A percentile compares a stretch with the other conserved stretches of the same genome.
Evolutionary conservation across 345 rosid species (phyloP).

Genomic region (Psidium friedrichsthalianum): DNA sequence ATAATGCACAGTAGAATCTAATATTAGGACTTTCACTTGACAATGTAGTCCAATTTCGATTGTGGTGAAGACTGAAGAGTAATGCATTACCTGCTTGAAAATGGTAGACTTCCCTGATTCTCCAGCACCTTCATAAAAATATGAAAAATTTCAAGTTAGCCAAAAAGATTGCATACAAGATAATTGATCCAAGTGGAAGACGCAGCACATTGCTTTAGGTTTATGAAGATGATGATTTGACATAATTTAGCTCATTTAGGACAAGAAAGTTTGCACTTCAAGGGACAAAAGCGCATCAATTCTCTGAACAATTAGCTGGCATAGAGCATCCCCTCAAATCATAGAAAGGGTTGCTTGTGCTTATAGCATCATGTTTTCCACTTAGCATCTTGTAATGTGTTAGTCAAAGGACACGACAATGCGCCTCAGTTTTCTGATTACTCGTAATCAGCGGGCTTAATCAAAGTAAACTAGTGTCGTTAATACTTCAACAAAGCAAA

Average conservation of each 20-base stretch:
- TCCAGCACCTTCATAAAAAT: constrained; percentile 66
- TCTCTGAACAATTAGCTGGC: background rate
- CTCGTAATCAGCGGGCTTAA: background rate
- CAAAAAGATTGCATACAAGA: background rate
- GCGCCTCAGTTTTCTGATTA: background rate
- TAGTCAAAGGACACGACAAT: background rate
- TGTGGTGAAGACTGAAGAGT: background rate
- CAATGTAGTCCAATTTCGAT: background rate
- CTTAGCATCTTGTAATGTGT: background rate
- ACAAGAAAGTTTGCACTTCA: background rate
- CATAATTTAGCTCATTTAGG: background rate
- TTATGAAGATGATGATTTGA: background rate
- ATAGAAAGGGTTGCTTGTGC: background rate
- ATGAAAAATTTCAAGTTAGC: background rate
- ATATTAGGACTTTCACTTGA: background rate
- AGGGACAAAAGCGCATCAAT: background rate
- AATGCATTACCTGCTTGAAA: constrained; percentile 78
- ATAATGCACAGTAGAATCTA: background rate
- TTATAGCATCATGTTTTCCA: background rate
- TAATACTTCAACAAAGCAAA: background rate
- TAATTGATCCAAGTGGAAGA: background rate
- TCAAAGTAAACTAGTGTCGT: background rate
- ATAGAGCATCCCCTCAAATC: background rate
- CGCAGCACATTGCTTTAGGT: background rate
- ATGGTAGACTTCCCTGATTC: constrained; percentile 99